Evolutionary conservation across 805 yeast species (phyloP), one percentile per base, ranked within the genome.

Genomic region (Candida methanosorbosa): DNA sequence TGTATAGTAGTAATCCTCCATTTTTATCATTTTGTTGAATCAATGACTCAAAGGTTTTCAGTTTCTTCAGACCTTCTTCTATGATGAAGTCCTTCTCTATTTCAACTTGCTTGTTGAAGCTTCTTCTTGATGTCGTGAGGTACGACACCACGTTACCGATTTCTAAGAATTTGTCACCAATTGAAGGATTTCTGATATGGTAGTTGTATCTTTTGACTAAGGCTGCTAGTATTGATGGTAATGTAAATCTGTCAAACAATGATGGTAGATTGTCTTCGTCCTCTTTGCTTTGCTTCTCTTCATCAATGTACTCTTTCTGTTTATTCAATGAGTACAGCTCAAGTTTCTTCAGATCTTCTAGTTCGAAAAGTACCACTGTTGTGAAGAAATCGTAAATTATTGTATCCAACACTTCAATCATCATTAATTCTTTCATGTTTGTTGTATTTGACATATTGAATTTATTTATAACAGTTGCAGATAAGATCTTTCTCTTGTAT

Each of bases 371-470:
- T 4, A 63, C 25, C 2, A 57, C 44, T 5, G 53, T 48, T 0
- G 57, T 42, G 17, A 70, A 75, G n/a, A 64, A 59, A 44, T 75
- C 81, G 40, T 68, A 67, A 4, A 76, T 42, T 16, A 62, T 58
- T 9, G 60, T 56, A 38, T 77, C 80, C 4, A 75, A 44, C 35
- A 72, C 49, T 18, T 57, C 50, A 36, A 53, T 59, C 45, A 59
- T 48, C 57, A 66, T 48, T 27, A 46, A 31, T 33, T 66, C 65
- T 8, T 55, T 48, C 4, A 58, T 42, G 6, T 16, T 9, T 4
- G 14, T 17, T 16, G 62, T 51, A 8, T 61, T 55, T 1, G 63
- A 42, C 12, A 54, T 35, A 28, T 62, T 55, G 18, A 64, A 48
- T 13, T 65, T 61, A 29, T 61, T 57, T 17, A 67, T 54, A 5